Evolutionary conservation across 2,329 filamentous ascomycete genomes (phyloP).

Genomic region (Pseudocercospora eumusae): DNA sequence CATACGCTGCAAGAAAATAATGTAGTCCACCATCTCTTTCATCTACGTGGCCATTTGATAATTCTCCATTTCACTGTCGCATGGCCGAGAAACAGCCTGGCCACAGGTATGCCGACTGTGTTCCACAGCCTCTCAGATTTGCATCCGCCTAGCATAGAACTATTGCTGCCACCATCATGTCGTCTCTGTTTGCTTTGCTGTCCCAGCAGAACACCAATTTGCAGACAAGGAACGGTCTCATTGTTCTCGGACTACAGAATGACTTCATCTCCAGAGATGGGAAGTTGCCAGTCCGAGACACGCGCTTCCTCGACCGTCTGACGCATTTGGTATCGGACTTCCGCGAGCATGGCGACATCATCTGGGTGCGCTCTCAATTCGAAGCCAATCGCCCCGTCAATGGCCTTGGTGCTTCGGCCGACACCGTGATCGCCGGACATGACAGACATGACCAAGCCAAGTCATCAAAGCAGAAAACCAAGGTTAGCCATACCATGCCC

Average conservation of each 20-base stretch:
- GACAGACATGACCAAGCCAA: background rate
- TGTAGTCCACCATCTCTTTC: no score
- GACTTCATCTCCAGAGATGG: conserved; percentile 76
- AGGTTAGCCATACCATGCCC: conserved; percentile 15
- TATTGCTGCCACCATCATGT: conserved; percentile 34
- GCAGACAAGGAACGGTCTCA: conserved; percentile 66
- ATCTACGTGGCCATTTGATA: background rate
- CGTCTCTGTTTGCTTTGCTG: conserved; percentile 48
- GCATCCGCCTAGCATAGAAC: background rate
- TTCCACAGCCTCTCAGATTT: background rate
- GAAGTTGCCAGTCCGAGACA: conserved; percentile 63
- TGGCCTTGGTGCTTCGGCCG: conserved; percentile 27
- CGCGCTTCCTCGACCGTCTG: conserved; percentile 68
- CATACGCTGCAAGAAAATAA: no score
- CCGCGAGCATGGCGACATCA: conserved; percentile 69
- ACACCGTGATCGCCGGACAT: conserved; percentile 32
- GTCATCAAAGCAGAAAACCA: conserved; percentile 13
- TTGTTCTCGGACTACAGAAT: conserved; percentile 86
- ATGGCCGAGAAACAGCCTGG: conserved; percentile 9
- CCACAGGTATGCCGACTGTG: background rate
- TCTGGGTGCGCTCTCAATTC: conserved; percentile 83
- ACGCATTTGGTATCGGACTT: conserved; percentile 69
- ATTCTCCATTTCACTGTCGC: background rate
- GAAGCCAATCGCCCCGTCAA: conserved; percentile 37
- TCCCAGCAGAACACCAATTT: conserved; percentile 54